A percentile compares a stretch with the other conserved stretches of the same genome.
Conservation (phyloP, 2,329 filamentous ascomycete genomes). For the Rutstroemia sp. region DNA sequence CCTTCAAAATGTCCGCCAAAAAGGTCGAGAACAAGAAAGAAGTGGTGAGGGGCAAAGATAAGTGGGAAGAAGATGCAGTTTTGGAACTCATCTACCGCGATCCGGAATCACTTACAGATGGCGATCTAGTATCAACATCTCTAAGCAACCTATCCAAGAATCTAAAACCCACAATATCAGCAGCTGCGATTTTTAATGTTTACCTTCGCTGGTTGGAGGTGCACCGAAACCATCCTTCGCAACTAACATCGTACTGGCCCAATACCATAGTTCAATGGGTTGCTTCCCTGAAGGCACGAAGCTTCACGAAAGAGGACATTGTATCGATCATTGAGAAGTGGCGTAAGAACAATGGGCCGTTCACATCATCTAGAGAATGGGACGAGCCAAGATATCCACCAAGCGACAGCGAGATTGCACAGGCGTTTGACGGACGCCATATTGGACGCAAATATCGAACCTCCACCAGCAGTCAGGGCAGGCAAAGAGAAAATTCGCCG, state of each 20-base stretch:
- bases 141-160: slow-evolving; percentile 17
- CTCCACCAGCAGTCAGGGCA: background rate
- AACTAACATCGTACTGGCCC: slow-evolving; percentile 16
- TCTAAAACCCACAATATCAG: slow-evolving; percentile 11
- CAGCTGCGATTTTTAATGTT: slow-evolving; percentile 10
- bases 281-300: slow-evolving; percentile 16
- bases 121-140: slow-evolving; percentile 14
- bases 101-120: slow-evolving; percentile 13
- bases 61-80: background rate
- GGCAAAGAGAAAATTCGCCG: background rate
- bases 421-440: slow-evolving; percentile 8
- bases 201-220: slow-evolving; percentile 25
- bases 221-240: slow-evolving; percentile 14
- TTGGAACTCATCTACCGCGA: slow-evolving; percentile 1
- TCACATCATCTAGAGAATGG: background rate
- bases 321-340: slow-evolving; percentile 14
- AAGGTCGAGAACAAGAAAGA: background rate
- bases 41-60: background rate
- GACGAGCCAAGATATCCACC: slow-evolving; percentile 1
- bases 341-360: slow-evolving; percentile 13
- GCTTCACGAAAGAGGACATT: slow-evolving; percentile 13
- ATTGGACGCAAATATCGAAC: background rate
- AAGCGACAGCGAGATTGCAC: slow-evolving; percentile 9
- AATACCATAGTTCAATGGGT: slow-evolving; percentile 22
- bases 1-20: no score